Evolutionary conservation across 2,329 filamentous ascomycete species (phyloP).

Genomic region (Penicillium sp.): DNA sequence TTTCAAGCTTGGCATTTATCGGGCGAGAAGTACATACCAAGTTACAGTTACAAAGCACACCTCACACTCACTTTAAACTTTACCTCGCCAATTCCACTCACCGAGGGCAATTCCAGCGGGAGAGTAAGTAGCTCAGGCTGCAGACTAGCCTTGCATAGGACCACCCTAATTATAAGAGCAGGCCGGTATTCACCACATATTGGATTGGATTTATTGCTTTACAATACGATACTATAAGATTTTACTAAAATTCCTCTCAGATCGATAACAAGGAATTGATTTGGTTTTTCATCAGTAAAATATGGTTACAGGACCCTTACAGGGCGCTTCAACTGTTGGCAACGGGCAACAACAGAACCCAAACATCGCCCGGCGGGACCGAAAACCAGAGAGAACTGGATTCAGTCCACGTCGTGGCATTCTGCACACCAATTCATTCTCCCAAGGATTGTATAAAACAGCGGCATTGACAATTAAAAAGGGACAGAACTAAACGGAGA

Average conservation of each 20-base stretch:
- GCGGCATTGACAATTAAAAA: conserved; percentile 31
- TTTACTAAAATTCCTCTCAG: background rate
- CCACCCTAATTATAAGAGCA: too few species aligned
- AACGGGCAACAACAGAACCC: conserved; percentile 16
- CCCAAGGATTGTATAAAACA: conserved; percentile 26
- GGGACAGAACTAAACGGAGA: conserved; percentile 25
- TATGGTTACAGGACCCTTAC: conserved; percentile 42
- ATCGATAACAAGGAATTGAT: conserved; percentile 16
- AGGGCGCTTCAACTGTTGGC: conserved; percentile 27
- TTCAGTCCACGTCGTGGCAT: conserved; percentile 5
- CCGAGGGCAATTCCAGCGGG: background rate
- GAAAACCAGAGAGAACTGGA: background rate
- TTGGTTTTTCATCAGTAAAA: conserved; percentile 31
- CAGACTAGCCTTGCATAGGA: too few species aligned
- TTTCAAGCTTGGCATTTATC: background rate
- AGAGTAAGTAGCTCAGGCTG: too few species aligned
- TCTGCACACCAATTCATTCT: conserved; percentile 30
- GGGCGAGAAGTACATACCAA: too few species aligned
- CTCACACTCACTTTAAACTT: background rate
- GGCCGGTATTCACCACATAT: too few species aligned
- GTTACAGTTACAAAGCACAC: background rate
- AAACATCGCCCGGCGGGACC: background rate
- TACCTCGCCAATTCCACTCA: conserved; percentile 1
- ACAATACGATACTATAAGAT: too few species aligned
- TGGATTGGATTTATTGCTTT: too few species aligned